Evolutionary conservation across 192 early-diverging fungal species (phyloP).

Genomic region (Backusella australiensis): DNA sequence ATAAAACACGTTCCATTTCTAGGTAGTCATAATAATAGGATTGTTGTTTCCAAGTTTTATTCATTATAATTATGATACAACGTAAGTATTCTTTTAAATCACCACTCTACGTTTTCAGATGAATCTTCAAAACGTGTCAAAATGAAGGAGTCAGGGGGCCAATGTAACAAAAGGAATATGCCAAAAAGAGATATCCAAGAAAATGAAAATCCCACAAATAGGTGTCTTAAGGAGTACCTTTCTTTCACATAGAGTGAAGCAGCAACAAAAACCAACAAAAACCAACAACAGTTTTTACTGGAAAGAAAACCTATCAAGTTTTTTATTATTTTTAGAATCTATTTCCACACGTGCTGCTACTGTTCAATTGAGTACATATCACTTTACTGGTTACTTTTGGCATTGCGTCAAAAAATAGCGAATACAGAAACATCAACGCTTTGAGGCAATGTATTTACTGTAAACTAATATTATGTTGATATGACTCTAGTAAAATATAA

Average conservation of each 20-base stretch:
- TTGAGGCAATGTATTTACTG: too few relatives aligned
- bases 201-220: neutral
- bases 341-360: neutral
- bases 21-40: neutral
- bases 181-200: neutral
- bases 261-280: neutral
- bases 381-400: too few relatives aligned
- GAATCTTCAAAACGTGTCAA: neutral
- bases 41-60: neutral
- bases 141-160: neutral
- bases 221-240: neutral
- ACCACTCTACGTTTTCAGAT: neutral
- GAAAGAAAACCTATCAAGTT: neutral
- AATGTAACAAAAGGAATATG: neutral
- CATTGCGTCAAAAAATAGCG: too few relatives aligned
- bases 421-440: too few relatives aligned
- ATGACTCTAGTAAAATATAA: too few relatives aligned
- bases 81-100: neutral
- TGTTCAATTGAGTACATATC: too few relatives aligned
- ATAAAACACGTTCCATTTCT: neutral
- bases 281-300: neutral
- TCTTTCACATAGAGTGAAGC: neutral
- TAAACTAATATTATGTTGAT: too few relatives aligned
- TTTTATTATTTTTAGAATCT: neutral
- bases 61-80: neutral